Evolutionary conservation across 306 rosid species (phyloP), one percentile per base, ranked within the genome.

Genomic region (Cercis canadensis): DNA sequence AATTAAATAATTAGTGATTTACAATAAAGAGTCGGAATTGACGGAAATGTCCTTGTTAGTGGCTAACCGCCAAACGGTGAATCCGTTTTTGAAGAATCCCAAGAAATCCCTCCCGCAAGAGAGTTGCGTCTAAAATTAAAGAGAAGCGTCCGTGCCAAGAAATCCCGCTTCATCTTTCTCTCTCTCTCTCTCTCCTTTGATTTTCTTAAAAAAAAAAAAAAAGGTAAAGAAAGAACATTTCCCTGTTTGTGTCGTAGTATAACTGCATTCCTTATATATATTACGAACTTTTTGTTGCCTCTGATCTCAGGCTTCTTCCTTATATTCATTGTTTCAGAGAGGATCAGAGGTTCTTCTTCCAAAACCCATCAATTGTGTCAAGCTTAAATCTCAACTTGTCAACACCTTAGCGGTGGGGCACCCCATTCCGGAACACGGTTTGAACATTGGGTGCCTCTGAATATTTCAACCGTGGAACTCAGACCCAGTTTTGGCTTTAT

Each of bases 271-370:
- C 63, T 60, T 68, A 49, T 14, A 65, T 33, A 58, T 37, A 49
- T 15, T 5, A 7, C 21, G 45, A 68, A 46, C 51, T 53, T 78
- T 62, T 31, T 52, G 78, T 78, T 70, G 60, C 88, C 76, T 76
- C 58, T 37, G 12, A 82, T 78, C 49, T 80, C 75, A 82, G 81
- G 61, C 63, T 86, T 70, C 82, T 70, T 74, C 69, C 45, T 57
- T 72, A 81, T 78, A 72, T 78, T 54, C 79, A 44, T 70, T 69
- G 69, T 62, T 72, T 72, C 62, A 65, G 29, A 56, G 24, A 70
- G 81, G 75, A 83, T 75, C 84, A 62, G 80, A 74, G 72, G 67
- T 74, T 61, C 72, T 72, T 63, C 82, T 66, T 76, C 67, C 41
- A 51, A 78, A 78, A 80, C 63, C 76, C 79, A 55, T 69, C 53